A percentile compares a stretch with the other conserved stretches of the same genome.
Conservation (phyloP, 2,329 filamentous ascomycete species). For the Xylariaceae sp. region DNA sequence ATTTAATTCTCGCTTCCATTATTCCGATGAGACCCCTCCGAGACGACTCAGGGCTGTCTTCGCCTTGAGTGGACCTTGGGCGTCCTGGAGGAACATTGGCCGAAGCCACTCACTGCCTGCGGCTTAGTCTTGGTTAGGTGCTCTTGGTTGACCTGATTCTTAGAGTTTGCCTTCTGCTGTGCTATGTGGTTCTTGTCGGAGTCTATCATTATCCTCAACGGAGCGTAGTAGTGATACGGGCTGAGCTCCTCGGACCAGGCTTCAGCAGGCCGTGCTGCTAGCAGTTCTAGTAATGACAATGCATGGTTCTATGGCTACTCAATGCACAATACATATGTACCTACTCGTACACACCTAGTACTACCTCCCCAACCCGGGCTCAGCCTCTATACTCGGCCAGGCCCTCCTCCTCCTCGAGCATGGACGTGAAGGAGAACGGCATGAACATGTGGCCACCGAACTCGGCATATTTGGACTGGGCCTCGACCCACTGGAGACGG, state of each 20-base stretch:
- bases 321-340: constrained; percentile 8
- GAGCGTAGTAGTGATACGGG: too few species aligned
- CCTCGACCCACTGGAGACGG: constrained; percentile 76
- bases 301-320: constrained; percentile 12
- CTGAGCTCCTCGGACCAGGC: not conserved
- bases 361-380: constrained; percentile 6
- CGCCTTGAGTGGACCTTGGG: too few species aligned
- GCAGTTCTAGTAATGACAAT: not conserved
- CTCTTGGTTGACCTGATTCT: not conserved
- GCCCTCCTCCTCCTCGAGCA: constrained; percentile 61
- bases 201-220: not conserved
- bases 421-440: constrained; percentile 66
- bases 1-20: too few species aligned
- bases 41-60: too few species aligned
- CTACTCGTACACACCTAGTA: constrained; percentile 16
- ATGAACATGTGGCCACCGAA: constrained; percentile 70
- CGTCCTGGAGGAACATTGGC: too few species aligned
- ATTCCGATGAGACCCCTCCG: too few species aligned
- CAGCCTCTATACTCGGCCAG: constrained; percentile 30
- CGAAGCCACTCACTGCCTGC: too few species aligned
- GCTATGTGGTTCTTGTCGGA: not conserved
- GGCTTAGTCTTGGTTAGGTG: not conserved
- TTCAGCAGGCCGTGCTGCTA: not conserved
- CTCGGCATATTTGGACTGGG: constrained; percentile 80
- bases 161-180: not conserved